Conservation (phyloP, 371 early-diverging fungal genomes). For the Neoconidiobolus thromboides region DNA sequence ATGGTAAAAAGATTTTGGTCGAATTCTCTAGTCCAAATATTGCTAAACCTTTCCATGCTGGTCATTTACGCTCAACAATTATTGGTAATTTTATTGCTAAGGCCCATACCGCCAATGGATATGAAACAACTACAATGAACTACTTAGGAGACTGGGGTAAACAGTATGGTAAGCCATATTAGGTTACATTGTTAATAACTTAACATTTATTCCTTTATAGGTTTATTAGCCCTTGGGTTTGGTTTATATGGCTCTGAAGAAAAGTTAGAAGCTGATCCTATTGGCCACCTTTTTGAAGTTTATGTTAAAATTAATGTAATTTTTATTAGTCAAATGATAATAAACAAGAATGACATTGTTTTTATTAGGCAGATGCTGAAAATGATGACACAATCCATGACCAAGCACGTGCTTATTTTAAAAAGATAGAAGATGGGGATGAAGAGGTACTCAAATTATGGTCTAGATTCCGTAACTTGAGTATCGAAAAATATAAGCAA, state of each 20-base stretch:
- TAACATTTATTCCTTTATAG: slow-evolving; percentile 9
- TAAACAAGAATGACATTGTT: slow-evolving; percentile 3
- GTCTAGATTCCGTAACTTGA: slow-evolving; percentile 82
- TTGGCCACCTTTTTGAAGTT: slow-evolving; percentile 86
- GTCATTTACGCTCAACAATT: slow-evolving; percentile 97
- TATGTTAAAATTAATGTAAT: slow-evolving; percentile 84
- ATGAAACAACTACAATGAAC: slow-evolving; percentile 78
- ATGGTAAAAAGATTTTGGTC: slow-evolving; percentile 53
- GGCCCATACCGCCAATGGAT: slow-evolving; percentile 72
- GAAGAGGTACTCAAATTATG: slow-evolving; percentile 68
- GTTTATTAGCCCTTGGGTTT: slow-evolving; percentile 89
- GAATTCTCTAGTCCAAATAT: slow-evolving; percentile 99
- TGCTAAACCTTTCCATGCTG: slow-evolving; percentile 99
- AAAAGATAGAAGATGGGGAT: slow-evolving; percentile 95
- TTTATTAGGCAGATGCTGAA: slow-evolving; percentile 29
- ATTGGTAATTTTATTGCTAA: slow-evolving; percentile 91
- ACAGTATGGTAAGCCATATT: slow-evolving; percentile 62
- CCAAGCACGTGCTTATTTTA: slow-evolving; percentile 90
- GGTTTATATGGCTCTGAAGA: slow-evolving; percentile 66
- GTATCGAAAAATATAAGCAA: slow-evolving; percentile 87
- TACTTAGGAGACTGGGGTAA: slow-evolving; percentile 99
- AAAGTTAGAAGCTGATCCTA: slow-evolving; percentile 66
- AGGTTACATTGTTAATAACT: not conserved
- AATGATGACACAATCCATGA: slow-evolving; percentile 58
- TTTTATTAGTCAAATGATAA: not conserved